Conservation (phyloP, 441 rosid species). For the Aquilaria agallochum region DNA sequence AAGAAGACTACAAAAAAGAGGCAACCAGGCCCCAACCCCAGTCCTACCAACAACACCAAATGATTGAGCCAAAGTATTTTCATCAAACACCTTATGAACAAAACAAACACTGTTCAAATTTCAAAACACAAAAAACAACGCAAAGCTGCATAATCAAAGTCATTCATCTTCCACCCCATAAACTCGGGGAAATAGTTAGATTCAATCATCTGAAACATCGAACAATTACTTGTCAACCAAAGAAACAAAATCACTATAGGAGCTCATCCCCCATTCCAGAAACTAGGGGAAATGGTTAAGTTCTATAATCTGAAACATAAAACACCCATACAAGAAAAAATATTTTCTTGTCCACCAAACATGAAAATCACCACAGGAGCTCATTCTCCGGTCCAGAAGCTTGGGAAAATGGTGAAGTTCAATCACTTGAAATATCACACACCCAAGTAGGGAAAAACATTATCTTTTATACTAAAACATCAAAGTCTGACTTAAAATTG, state of each 20-base stretch:
- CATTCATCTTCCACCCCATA: conserved; percentile 3
- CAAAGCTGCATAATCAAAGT: background rate
- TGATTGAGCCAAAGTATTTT: conserved; percentile 1
- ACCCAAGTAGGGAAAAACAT: conserved; percentile 4
- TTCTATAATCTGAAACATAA: background rate
- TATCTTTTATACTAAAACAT: background rate
- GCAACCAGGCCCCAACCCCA: background rate
- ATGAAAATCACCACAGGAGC: conserved; percentile 2
- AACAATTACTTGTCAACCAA: conserved; percentile 4
- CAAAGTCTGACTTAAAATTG: conserved; percentile 9
- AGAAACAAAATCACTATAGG: conserved; percentile 1
- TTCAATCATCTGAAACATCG: conserved; percentile 6
- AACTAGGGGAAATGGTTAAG: background rate
- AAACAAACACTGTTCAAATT: conserved; percentile 2
- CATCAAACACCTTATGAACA: conserved; percentile 7
- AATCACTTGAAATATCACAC: conserved; percentile 3
- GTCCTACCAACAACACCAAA: conserved; percentile 9
- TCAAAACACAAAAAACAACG: conserved; percentile 1
- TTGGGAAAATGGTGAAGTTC: too few species aligned
- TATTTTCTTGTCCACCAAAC: background rate
- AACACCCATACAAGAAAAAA: background rate
- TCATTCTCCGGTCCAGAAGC: conserved; percentile 4
- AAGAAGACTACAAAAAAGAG: conserved; percentile 6
- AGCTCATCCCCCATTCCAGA: conserved; percentile 1
- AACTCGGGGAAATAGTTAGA: background rate